Base-by-base conservation (phyloP, 1,139 yeast genomes). In the Blastobotrys indianensis region DNA sequence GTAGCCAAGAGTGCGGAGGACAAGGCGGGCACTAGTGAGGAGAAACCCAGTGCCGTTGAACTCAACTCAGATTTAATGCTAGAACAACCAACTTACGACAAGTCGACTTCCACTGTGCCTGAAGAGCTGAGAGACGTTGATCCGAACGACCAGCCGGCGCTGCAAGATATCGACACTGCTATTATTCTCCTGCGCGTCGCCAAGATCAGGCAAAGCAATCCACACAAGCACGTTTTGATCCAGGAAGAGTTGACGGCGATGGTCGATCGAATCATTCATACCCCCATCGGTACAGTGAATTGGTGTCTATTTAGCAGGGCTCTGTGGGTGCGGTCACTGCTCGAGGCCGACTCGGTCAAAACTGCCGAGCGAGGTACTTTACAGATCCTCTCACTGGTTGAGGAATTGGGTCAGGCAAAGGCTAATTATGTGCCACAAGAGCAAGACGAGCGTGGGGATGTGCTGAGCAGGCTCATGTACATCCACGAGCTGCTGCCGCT, bases 361-460 rank as follows among this genome's bases (percentile, higher is more conserved):
- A 90, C 97, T 1, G 82, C 90, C 17, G 98, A 94, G 66, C 77
- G 98, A 64, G 97, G 97, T 45, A 81, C 90, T 11, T 71, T 92
- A 45, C 98, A 94, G 66, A 82, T 94, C 82, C 94, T 92, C 44
- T 82, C 95, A 3, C 71, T 94, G 42, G 92, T 90, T 28, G 97
- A 90, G 60, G 97, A 90, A 62, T 71, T 88, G 37, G 95, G 94
- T 1, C 73, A 82, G 48, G 25, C 37, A 2, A 79, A 80, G 48
- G 78, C 85, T 44, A 73, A 76, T 49, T 66, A 80, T 45, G 67
- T 73, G 0, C 42, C 46, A 12, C 74, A 70, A 31, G 67, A 65
- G 16, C 57, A 61, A 4, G 62, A 60, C 6, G 32, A 45, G 1
- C 50, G 53, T n/a, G 56, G 48, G 28, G 48, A 32, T 23, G 61